Base-by-base conservation (phyloP, 2,329 filamentous ascomycete genomes). In the Arthrobotrys megalospora region DNA sequence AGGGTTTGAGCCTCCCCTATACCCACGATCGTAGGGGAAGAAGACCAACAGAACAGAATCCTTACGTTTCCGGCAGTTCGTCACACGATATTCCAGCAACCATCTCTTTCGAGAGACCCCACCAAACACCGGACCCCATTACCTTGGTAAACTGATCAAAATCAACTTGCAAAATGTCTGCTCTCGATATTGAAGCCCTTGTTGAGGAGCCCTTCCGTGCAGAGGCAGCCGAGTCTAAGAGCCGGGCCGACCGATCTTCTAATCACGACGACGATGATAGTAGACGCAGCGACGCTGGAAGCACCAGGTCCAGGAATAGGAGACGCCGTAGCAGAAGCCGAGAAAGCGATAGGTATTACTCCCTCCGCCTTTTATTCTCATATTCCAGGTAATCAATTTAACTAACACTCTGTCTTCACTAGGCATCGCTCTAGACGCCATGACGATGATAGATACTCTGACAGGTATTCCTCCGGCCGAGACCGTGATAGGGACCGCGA, bases 401-500 rank as follows among this genome's bases (percentile, higher is more conserved):
- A 45, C 21, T 64, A 14, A 47, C 43, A 10, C 12, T 10, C 11
- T 62, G 48, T 58, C 65, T 53, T 75, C 62, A 8, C 41, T 45
- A 66, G 67, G 58, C 65, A 76, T 41, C 71, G 62, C 58, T 79
- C 73, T n/a, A 79, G 78, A 60, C 73, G 63, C 50, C 78, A 80
- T 45, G 76, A 79, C 65, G 77, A 82, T 78, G 64, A 85, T 65
- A 85, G 85, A 73, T 83, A 86, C 81, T 89, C 89, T 80, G 88
- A 90, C 80, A 86, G 87, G 80, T 89, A 90, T 82, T 87, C 88
- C 71, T 87, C 88, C 80, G 90, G 87, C 80, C 85, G 86, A 80
- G 89, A 89, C 70, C 85, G 86, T 47, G 85, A 86, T 80, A 83
- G 85, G 73, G 87, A 88, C 63, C 86, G 86, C 81, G 88, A 90